Conservation (phyloP, 2,329 filamentous ascomycete species). For the Fusarium xylarioides region DNA sequence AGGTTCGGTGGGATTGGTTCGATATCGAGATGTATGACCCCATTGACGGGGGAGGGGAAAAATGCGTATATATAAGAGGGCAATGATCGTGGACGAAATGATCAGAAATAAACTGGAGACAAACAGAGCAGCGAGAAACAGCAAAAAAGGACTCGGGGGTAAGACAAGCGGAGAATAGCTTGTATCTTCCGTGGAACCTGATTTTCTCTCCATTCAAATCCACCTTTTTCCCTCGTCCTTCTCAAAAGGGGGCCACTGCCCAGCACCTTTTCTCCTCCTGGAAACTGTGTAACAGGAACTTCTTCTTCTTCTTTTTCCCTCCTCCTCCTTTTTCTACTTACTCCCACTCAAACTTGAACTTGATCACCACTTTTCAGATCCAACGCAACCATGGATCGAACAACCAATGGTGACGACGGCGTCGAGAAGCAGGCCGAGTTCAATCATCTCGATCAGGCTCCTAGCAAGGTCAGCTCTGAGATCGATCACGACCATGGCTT, state of each 20-base stretch:
- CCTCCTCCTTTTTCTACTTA: not conserved
- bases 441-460: slow-evolving; percentile 38
- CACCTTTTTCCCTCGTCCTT: not conserved
- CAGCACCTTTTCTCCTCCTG: slow-evolving; percentile 11
- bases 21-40: slow-evolving; percentile 8
- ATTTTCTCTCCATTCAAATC: not conserved
- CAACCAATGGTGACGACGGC: slow-evolving; percentile 18
- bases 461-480: slow-evolving; percentile 39
- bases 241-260: slow-evolving; percentile 18
- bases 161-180: slow-evolving; percentile 20
- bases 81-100: slow-evolving; percentile 13
- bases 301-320: not conserved
- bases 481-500: slow-evolving; percentile 55
- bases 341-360: not conserved
- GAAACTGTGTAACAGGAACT: slow-evolving; percentile 23
- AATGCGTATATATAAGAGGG: slow-evolving; percentile 8
- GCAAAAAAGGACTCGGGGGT: not conserved
- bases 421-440: slow-evolving; percentile 41
- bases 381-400: slow-evolving; percentile 39
- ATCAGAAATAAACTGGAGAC: slow-evolving; percentile 20
- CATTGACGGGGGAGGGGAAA: not conserved
- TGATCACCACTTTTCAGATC: not conserved
- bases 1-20: slow-evolving; percentile 39
- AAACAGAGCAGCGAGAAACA: not conserved
- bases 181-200: slow-evolving; percentile 17